phyloP scores from a whole-genome alignment of 257 asterid species.

The Ilex asprella region DNA sequence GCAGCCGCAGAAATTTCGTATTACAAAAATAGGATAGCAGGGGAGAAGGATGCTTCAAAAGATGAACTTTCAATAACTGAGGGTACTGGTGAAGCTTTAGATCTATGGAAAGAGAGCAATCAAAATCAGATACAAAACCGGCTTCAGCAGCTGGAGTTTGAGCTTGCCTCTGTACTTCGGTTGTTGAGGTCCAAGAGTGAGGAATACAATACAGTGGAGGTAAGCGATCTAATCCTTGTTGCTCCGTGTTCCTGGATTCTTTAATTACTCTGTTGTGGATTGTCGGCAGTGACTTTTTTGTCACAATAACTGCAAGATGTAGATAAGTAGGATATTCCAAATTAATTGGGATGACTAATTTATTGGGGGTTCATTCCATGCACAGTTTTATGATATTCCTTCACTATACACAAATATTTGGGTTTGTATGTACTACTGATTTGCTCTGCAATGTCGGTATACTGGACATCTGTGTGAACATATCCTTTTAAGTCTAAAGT shows the following conservation, averaged over 20 bases:
- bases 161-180: conserved; percentile 56
- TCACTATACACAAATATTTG: too few species aligned
- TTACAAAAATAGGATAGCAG: conserved; percentile 18
- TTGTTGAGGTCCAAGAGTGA: conserved; percentile 48
- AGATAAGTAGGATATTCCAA: too few species aligned
- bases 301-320: too few species aligned
- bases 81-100: conserved; percentile 27
- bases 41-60: conserved; percentile 23
- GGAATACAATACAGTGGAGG: conserved; percentile 40
- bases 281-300: too few species aligned
- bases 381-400: too few species aligned
- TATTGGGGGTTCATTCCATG: too few species aligned
- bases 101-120: conserved; percentile 24
- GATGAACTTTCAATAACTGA: conserved; percentile 22
- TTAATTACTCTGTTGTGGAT: too few species aligned
- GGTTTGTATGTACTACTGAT: too few species aligned
- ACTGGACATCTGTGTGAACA: too few species aligned
- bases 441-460: too few species aligned
- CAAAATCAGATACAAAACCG: conserved; percentile 39
- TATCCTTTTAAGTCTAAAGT: too few species aligned
- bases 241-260: background rate
- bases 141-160: conserved; percentile 56
- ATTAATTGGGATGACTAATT: too few species aligned
- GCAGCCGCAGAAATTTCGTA: conserved; percentile 84
- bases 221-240: conserved; percentile 14